Evolutionary conservation across 768 basidiomycete genomes (phyloP).

Genomic region (Pisolithus tinctorius): DNA sequence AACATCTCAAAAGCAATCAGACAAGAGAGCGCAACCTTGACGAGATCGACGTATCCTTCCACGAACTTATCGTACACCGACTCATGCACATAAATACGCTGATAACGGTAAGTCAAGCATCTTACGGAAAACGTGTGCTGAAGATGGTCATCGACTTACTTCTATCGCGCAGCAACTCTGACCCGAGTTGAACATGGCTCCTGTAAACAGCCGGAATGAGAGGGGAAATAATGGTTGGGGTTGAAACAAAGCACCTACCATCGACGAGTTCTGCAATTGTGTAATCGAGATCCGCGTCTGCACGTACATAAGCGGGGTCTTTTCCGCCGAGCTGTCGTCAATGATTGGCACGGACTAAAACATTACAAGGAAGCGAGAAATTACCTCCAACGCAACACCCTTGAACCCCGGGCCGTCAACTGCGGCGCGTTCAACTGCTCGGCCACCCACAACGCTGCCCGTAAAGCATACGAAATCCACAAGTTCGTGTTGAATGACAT

Average conservation of each 20-base stretch:
- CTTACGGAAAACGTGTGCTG: not conserved
- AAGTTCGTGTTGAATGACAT: constrained; percentile 54
- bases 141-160: constrained; percentile 31
- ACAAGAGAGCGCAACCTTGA: constrained; percentile 44
- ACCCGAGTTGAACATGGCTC: constrained; percentile 94
- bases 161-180: constrained; percentile 96
- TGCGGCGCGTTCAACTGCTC: constrained; percentile 65
- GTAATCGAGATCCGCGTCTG: constrained; percentile 80
- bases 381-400: constrained; percentile 79
- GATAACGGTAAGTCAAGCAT: not conserved
- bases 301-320: constrained; percentile 92
- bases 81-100: constrained; percentile 94
- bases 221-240: not conserved
- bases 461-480: constrained; percentile 90
- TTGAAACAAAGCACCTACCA: constrained; percentile 38
- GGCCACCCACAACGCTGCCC: constrained; percentile 76
- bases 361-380: not conserved
- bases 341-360: constrained; percentile 2
- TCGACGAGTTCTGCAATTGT: constrained; percentile 86
- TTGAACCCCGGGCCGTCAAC: constrained; percentile 67
- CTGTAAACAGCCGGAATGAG: constrained; percentile 28
- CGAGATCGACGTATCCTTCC: constrained; percentile 58
- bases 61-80: constrained; percentile 77
- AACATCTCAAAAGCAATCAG: not conserved
- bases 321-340: constrained; percentile 86